A percentile compares a stretch with the other conserved stretches of the same genome.
Conservation (phyloP, 2,329 filamentous ascomycete genomes). For the Ophiocordyceps camponoti-saundersi region DNA sequence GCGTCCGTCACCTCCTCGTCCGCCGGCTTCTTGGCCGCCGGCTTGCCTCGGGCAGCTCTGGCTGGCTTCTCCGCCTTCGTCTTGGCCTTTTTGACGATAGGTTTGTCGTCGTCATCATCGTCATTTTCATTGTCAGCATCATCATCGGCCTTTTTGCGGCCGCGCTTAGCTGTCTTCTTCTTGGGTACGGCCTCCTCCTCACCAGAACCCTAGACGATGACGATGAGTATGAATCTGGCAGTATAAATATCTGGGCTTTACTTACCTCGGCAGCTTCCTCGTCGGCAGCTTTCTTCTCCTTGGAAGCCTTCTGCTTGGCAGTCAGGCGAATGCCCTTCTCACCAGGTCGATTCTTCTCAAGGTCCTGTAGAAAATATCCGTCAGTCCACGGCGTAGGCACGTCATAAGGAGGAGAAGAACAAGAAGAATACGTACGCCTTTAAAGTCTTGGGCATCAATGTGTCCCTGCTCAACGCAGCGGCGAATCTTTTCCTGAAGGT, state of each 20-base stretch:
- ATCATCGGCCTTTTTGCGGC: conserved; percentile 1
- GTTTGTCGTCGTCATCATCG: conserved; percentile 12
- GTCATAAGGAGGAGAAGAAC: not conserved
- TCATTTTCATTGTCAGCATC: conserved; percentile 1
- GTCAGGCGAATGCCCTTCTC: conserved; percentile 42
- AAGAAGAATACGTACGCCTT: conserved; percentile 48
- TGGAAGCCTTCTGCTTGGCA: conserved; percentile 14
- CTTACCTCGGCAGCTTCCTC: not conserved
- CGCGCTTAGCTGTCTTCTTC: conserved; percentile 4
- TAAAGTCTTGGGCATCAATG: conserved; percentile 75
- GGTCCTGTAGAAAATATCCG: conserved; percentile 36
- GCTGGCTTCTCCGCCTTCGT: conserved; percentile 8
- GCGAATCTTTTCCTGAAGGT: conserved; percentile 56
- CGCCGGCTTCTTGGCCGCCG: conserved; percentile 2
- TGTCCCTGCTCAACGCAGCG: conserved; percentile 60
- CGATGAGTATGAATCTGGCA: not conserved
- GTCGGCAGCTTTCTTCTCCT: conserved; percentile 1
- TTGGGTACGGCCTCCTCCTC: conserved; percentile 8
- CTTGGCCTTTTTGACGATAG: conserved; percentile 18
- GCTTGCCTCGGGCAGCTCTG: conserved; percentile 5
- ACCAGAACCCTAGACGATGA: not conserved
- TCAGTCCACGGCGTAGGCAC: not conserved
- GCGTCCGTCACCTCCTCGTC: conserved; percentile 6
- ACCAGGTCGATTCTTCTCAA: conserved; percentile 55
- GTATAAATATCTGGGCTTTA: not conserved